Percentiles rank a stretch among this genome's conserved stretches.
Conservation (phyloP, 805 yeast genomes). For the Priceomyces castillae region DNA sequence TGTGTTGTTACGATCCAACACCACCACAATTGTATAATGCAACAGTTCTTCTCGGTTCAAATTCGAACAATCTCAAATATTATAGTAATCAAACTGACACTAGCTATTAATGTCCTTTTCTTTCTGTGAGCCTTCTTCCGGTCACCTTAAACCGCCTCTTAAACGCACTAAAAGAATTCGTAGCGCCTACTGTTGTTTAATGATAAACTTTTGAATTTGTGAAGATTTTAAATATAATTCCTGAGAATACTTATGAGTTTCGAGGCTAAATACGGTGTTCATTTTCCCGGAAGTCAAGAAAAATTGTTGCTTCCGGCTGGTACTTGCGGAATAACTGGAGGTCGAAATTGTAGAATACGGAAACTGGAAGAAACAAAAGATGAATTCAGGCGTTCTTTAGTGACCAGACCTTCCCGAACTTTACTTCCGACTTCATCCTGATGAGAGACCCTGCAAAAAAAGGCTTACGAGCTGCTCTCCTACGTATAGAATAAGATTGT, state of each 20-base stretch:
- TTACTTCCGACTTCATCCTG: too few species aligned
- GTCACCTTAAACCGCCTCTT: neutral
- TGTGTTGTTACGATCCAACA: neutral
- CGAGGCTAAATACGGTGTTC: neutral
- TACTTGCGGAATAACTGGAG: too few species aligned
- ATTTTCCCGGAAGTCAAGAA: too few species aligned
- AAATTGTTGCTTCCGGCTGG: too few species aligned
- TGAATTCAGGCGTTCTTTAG: too few species aligned
- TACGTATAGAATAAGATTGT: too few species aligned
- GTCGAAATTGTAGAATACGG: too few species aligned
- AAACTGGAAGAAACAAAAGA: too few species aligned
- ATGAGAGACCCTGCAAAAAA: too few species aligned
- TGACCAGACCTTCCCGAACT: too few species aligned
- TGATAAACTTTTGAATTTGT: slow-evolving; percentile 1
- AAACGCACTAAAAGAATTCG: neutral
- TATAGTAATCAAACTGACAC: neutral
- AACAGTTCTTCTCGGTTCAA: neutral
- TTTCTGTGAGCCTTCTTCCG: neutral
- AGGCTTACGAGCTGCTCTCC: too few species aligned
- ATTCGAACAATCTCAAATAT: neutral
- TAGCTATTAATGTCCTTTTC: neutral
- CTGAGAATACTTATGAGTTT: neutral
- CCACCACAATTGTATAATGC: neutral
- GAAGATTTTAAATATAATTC: slow-evolving; percentile 1
- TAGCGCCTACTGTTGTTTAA: neutral